Evolutionary conservation across 345 rosid species (phyloP).

Genomic region (Dimocarpus longan): DNA sequence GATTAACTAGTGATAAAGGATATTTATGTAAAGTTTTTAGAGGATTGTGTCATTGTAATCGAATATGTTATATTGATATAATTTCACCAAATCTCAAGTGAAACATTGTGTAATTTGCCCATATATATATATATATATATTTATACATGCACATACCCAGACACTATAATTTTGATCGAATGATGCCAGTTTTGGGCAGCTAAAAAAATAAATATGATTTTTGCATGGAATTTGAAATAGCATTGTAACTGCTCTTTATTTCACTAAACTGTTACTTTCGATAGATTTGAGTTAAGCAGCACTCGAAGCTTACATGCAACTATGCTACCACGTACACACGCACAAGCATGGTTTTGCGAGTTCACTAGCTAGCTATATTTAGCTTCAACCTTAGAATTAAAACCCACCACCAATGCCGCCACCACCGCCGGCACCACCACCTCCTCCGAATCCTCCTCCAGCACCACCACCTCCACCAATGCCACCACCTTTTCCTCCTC

Average conservation of each 20-base stretch:
- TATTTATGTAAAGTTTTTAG: too few relatives aligned
- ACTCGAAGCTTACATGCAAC: not conserved
- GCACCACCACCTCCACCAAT: not conserved
- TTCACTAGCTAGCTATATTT: not conserved
- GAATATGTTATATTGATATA: too few relatives aligned
- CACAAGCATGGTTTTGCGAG: slow-evolving; percentile 6
- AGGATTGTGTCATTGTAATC: too few relatives aligned
- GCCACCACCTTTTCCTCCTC: not conserved
- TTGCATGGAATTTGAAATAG: not conserved
- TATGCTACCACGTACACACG: not conserved
- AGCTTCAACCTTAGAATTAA: not conserved
- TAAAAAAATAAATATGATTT: too few relatives aligned
- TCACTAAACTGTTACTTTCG: not conserved
- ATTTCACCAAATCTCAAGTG: too few relatives aligned
- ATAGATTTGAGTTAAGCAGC: not conserved
- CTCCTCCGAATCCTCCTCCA: slow-evolving; percentile 25
- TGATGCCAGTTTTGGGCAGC: too few relatives aligned
- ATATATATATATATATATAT: too few relatives aligned
- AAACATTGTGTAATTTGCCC: too few relatives aligned
- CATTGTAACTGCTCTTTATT: not conserved
- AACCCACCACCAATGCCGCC: not conserved
- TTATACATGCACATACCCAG: not conserved
- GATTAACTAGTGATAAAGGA: too few relatives aligned
- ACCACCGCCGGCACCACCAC: not conserved
- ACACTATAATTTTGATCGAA: too few relatives aligned